A percentile compares a stretch with the other conserved stretches of the same genome.
These are phyloP conservation scores for Sugiyamaella qingdaonensis DNA, from an alignment of 805 yeast genomes.

Conservation along the genomic window DNA sequence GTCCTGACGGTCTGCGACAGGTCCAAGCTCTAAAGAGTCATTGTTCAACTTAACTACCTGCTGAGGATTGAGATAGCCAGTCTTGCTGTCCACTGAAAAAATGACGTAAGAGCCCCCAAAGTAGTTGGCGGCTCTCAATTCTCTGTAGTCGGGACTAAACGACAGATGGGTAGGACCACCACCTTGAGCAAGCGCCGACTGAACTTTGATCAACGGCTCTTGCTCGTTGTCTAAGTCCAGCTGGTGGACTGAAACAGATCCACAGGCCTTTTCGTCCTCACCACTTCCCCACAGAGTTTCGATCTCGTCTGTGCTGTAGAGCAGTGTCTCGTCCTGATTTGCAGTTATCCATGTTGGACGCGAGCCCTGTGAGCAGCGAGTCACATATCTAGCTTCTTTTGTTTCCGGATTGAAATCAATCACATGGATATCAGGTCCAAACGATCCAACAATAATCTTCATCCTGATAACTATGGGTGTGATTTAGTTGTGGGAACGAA, in stretches of 20 bases:
- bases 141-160: neutral
- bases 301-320: constrained; percentile 10
- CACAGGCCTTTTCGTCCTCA: constrained; percentile 5
- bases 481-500: too few species aligned
- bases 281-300: constrained; percentile 5
- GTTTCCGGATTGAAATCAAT: constrained; percentile 7
- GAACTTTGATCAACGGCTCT: constrained; percentile 1
- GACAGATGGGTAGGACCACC: constrained; percentile 12
- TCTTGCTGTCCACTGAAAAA: constrained; percentile 2
- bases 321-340: neutral
- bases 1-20: constrained; percentile 12
- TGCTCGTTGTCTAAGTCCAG: neutral
- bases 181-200: constrained; percentile 8
- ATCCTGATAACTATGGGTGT: neutral
- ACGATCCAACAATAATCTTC: constrained; percentile 13
- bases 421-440: constrained; percentile 7
- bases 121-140: constrained; percentile 9
- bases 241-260: constrained; percentile 5
- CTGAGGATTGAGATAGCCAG: neutral
- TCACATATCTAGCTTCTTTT: neutral
- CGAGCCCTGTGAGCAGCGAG: constrained; percentile 3
- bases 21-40: constrained; percentile 5
- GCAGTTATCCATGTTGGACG: constrained; percentile 9
- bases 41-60: constrained; percentile 1
- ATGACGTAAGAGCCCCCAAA: constrained; percentile 6